These are phyloP conservation scores for Polytolypa hystricis DNA, from an alignment of 2,329 filamentous ascomycete genomes.

Conservation along the genomic window DNA sequence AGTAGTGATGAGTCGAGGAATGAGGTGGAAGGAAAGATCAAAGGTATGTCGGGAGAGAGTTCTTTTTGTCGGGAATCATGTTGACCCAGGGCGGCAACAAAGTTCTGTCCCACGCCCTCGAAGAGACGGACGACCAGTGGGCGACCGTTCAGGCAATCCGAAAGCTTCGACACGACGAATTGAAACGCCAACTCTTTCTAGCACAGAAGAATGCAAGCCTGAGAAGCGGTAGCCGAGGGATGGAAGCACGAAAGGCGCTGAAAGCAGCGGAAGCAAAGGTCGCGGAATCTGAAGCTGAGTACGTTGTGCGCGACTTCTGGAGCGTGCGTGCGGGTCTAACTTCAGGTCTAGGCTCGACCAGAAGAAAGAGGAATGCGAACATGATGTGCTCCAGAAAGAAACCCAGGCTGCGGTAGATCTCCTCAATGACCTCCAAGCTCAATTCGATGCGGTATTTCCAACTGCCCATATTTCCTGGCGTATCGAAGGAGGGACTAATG, in stretches of 20 bases:
- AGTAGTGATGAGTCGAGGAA: conserved; percentile 39
- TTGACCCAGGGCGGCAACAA: too few relatives aligned
- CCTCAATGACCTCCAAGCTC: conserved; percentile 56
- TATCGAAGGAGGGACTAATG: too few relatives aligned
- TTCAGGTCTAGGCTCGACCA: conserved; percentile 38
- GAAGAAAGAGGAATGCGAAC: conserved; percentile 44
- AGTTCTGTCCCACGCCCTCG: conserved; percentile 51
- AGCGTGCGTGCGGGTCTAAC: too few relatives aligned
- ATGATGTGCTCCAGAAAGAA: conserved; percentile 49
- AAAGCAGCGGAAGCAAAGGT: conserved; percentile 57
- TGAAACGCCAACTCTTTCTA: conserved; percentile 54
- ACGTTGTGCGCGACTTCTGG: conserved; percentile 13
- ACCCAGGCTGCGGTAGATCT: conserved; percentile 59
- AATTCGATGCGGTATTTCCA: conserved; percentile 50
- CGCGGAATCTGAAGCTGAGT: conserved; percentile 45
- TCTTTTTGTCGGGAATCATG: too few relatives aligned
- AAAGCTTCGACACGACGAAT: conserved; percentile 49
- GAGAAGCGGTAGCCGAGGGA: conserved; percentile 62
- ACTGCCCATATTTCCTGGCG: too few relatives aligned
- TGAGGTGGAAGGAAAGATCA: conserved; percentile 50
- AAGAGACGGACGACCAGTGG: conserved; percentile 43
- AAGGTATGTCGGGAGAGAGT: too few relatives aligned
- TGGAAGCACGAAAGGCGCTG: conserved; percentile 65
- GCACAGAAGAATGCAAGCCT: conserved; percentile 63
- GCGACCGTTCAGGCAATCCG: conserved; percentile 52